phyloP scores from a whole-genome alignment of 371 early-diverging fungal genomes.

The Mucor racemosus region DNA sequence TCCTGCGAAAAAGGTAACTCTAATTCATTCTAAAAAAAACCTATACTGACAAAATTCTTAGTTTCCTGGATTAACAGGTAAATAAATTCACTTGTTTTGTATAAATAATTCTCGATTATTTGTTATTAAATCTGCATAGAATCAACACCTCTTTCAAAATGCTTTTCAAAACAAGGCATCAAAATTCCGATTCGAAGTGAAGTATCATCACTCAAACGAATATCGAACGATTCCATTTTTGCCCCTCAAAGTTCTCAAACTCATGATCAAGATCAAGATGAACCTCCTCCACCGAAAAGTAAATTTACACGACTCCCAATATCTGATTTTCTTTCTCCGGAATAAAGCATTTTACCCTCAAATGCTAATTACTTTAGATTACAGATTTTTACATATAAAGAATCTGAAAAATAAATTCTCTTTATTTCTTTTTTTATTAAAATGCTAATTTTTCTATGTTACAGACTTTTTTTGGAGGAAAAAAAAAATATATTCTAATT shows the following conservation, averaged over 20 bases:
- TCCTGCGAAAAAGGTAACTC: constrained; percentile 51
- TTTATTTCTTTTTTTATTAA: background rate
- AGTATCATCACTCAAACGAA: background rate
- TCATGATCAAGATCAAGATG: background rate
- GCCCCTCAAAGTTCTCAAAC: too few species aligned
- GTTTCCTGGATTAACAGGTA: constrained; percentile 70
- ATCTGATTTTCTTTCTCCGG: constrained; percentile 20
- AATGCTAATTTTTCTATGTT: constrained; percentile 4
- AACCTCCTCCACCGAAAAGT: background rate
- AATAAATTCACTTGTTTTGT: background rate
- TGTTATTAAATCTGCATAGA: constrained; percentile 31
- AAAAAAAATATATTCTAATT: background rate
- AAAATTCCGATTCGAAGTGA: constrained; percentile 65
- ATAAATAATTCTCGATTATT: background rate
- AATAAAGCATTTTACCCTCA: constrained; percentile 1
- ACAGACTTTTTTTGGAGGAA: background rate
- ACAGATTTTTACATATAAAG: background rate
- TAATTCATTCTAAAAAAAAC: background rate
- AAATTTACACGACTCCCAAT: constrained; percentile 20
- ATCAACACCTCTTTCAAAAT: constrained; percentile 66
- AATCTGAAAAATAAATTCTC: background rate
- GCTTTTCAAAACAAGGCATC: constrained; percentile 69
- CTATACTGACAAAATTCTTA: constrained; percentile 5
- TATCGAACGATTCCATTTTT: background rate
- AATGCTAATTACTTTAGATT: background rate